These are phyloP conservation scores for Plenodomus tracheiphilus DNA, from an alignment of 2,329 filamentous ascomycete genomes.

Conservation along the genomic window DNA sequence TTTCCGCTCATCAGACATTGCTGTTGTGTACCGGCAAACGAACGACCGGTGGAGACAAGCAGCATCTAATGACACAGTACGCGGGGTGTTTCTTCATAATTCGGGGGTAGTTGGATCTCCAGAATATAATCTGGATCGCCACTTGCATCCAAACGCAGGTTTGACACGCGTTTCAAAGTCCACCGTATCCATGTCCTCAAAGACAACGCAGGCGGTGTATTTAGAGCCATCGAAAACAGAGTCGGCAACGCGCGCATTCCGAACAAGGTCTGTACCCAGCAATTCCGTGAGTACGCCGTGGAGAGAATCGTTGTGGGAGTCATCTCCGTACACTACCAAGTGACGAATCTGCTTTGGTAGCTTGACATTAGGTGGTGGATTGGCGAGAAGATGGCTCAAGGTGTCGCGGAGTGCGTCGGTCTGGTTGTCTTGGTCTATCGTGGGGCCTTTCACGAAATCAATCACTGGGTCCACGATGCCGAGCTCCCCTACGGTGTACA, in stretches of 20 bases:
- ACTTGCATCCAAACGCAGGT: conserved; percentile 5
- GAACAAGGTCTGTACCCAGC: conserved; percentile 3
- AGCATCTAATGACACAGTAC: no score
- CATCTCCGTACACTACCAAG: conserved; percentile 14
- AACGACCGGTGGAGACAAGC: no score
- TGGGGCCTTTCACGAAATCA: conserved; percentile 4
- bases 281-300: conserved; percentile 2
- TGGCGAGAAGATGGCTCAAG: conserved; percentile 5
- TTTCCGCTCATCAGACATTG: no score
- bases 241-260: conserved; percentile 3
- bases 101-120: no score
- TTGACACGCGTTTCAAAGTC: conserved; percentile 1
- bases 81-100: no score
- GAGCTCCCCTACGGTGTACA: conserved; percentile 6
- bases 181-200: conserved; percentile 2
- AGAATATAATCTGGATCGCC: conserved; percentile 7
- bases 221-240: conserved; percentile 9
- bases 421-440: conserved; percentile 3
- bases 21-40: no score
- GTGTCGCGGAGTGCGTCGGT: conserved; percentile 3
- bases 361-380: conserved; percentile 2
- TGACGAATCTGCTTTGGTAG: conserved; percentile 6
- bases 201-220: conserved; percentile 1
- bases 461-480: conserved; percentile 7
- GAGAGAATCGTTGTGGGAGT: conserved; percentile 4